Conservation (phyloP, 106 monocot genomes). For the Amphibolis antarctica region DNA sequence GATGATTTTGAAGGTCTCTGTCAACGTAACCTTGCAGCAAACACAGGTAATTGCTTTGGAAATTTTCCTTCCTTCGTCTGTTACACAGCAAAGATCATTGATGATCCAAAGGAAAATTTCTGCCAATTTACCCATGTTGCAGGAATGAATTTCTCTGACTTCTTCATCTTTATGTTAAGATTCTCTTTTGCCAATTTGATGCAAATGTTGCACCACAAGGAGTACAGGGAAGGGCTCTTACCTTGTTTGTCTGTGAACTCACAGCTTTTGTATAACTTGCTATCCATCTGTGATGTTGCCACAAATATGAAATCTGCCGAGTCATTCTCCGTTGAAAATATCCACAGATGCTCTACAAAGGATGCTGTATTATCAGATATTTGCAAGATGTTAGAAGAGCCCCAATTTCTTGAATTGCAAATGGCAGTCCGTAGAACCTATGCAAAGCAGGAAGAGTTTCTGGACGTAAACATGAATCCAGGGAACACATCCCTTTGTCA, state of each 20-base stretch:
- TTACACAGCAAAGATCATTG: no score
- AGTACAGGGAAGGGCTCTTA: conserved; percentile 7
- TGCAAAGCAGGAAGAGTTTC: conserved; percentile 9
- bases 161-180: conserved; percentile 62
- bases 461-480: conserved; percentile 1
- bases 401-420: conserved; percentile 36
- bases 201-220: conserved; percentile 26
- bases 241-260: conserved; percentile 10
- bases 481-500: neutral
- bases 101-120: no score
- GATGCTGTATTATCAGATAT: conserved; percentile 30
- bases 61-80: neutral
- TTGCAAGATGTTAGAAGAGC: conserved; percentile 30
- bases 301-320: conserved; percentile 52
- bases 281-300: conserved; percentile 40
- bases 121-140: conserved; percentile 1
- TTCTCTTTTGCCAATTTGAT: conserved; percentile 52
- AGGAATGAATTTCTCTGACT: conserved; percentile 97
- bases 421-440: conserved; percentile 25
- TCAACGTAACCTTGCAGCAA: conserved; percentile 94
- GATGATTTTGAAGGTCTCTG: conserved; percentile 95
- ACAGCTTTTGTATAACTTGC: conserved; percentile 36
- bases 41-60: conserved; percentile 46
- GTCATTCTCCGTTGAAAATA: conserved; percentile 54
- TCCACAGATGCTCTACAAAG: conserved; percentile 20